Evolutionary conservation across 768 basidiomycete genomes (phyloP).

Genomic region (Collybiopsis luxurians): DNA sequence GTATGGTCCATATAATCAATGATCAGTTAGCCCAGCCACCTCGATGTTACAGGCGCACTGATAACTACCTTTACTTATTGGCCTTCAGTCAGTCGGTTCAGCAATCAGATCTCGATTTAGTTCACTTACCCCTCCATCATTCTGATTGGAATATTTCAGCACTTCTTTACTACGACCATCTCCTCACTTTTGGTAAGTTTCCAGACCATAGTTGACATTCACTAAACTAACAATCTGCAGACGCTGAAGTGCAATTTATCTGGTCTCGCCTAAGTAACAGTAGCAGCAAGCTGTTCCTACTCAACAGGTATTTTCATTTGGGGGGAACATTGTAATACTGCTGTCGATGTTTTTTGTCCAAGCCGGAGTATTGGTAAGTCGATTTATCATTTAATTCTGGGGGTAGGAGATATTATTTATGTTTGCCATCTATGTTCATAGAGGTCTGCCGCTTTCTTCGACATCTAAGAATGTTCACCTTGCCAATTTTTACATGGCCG

Average conservation of each 20-base stretch:
- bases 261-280: slow-evolving; percentile 39
- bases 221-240: background rate
- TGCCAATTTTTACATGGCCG: background rate
- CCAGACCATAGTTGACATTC: background rate
- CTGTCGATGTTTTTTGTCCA: slow-evolving; percentile 27
- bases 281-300: slow-evolving; percentile 43
- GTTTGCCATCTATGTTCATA: no score
- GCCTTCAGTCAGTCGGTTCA: background rate
- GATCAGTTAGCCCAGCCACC: no score
- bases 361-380: slow-evolving; percentile 6
- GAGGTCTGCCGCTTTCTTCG: background rate
- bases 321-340: slow-evolving; percentile 32
- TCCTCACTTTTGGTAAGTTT: slow-evolving; percentile 29
- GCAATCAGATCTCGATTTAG: background rate
- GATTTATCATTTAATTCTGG: background rate
- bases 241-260: no score
- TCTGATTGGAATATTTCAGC: slow-evolving; percentile 20
- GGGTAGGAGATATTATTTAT: background rate
- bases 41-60: background rate
- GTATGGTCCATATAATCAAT: no score
- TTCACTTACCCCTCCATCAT: no score
- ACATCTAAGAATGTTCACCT: background rate
- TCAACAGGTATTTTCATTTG: slow-evolving; percentile 49
- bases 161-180: slow-evolving; percentile 37
- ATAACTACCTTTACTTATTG: background rate